These are phyloP conservation scores for Phytophthora boehmeriae DNA, from an alignment of 352 stramenopile genomes.

Conservation along the genomic window DNA sequence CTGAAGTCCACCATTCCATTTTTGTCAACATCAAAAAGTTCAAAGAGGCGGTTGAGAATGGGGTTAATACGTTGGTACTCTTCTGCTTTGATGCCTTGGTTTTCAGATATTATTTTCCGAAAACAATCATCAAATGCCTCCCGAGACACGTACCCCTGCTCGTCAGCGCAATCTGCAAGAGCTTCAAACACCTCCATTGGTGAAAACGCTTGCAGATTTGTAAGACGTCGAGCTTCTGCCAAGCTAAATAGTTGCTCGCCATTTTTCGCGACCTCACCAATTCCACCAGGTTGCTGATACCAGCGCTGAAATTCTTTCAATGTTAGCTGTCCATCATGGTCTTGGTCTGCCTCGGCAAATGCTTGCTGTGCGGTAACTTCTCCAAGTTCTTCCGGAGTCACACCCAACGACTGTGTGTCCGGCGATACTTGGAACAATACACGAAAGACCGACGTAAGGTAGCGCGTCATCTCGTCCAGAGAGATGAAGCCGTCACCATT, in stretches of 20 bases:
- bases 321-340: conserved; percentile 78
- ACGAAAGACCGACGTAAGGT: conserved; percentile 88
- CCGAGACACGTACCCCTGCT: conserved; percentile 75
- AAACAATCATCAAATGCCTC: conserved; percentile 82
- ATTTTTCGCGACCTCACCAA: conserved; percentile 79
- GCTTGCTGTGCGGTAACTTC: conserved; percentile 81
- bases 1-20: conserved; percentile 87
- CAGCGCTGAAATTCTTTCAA: conserved; percentile 88
- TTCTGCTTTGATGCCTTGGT: conserved; percentile 49
- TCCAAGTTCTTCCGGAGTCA: conserved; percentile 81
- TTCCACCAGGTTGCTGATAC: conserved; percentile 79
- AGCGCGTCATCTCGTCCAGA: conserved; percentile 86
- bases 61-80: conserved; percentile 72
- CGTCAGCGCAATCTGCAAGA: conserved; percentile 68
- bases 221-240: conserved; percentile 68
- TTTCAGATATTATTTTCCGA: conserved; percentile 68
- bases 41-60: conserved; percentile 82
- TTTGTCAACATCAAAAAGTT: conserved; percentile 86
- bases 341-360: conserved; percentile 68
- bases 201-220: conserved; percentile 75
- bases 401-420: conserved; percentile 56
- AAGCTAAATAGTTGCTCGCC: conserved; percentile 82
- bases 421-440: conserved; percentile 86
- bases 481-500: conserved; percentile 91
- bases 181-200: conserved; percentile 83